Conservation (phyloP, 768 basidiomycete genomes). For the Podaxis sp. region DNA sequence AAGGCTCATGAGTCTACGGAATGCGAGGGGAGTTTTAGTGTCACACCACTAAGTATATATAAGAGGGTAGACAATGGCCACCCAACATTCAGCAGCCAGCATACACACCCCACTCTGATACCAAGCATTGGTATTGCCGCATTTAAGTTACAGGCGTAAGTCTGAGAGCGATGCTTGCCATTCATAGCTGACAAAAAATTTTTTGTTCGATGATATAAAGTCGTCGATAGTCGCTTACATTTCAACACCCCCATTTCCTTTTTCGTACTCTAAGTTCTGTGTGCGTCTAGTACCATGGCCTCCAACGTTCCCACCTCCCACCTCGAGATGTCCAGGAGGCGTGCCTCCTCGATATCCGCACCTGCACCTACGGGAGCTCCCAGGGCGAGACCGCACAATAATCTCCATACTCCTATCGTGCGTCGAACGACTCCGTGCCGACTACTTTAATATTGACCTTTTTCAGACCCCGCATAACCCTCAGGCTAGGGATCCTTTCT, state of each 20-base stretch:
- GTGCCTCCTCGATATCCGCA: slow-evolving; percentile 10
- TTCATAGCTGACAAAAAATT: slow-evolving; percentile 11
- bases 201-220: slow-evolving; percentile 5
- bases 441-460: slow-evolving; percentile 10
- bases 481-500: slow-evolving; percentile 53
- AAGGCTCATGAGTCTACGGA: too few species aligned
- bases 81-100: too few species aligned
- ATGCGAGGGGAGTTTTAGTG: too few species aligned
- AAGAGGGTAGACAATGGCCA: background rate
- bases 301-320: slow-evolving; percentile 8
- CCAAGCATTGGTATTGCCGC: too few species aligned
- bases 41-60: background rate
- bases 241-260: background rate
- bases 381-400: slow-evolving; percentile 14
- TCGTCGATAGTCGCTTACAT: background rate
- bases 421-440: slow-evolving; percentile 11
- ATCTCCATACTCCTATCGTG: slow-evolving; percentile 6
- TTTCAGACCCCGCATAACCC: slow-evolving; percentile 26
- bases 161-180: background rate
- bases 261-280: slow-evolving; percentile 9
- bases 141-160: background rate
- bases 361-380: slow-evolving; percentile 10
- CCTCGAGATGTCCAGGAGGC: slow-evolving; percentile 9
- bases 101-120: too few species aligned
- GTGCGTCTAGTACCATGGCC: slow-evolving; percentile 7